These are phyloP conservation scores for Akebia trifoliata DNA, from an alignment of 164 flowering plant species.

Conservation along the genomic window DNA sequence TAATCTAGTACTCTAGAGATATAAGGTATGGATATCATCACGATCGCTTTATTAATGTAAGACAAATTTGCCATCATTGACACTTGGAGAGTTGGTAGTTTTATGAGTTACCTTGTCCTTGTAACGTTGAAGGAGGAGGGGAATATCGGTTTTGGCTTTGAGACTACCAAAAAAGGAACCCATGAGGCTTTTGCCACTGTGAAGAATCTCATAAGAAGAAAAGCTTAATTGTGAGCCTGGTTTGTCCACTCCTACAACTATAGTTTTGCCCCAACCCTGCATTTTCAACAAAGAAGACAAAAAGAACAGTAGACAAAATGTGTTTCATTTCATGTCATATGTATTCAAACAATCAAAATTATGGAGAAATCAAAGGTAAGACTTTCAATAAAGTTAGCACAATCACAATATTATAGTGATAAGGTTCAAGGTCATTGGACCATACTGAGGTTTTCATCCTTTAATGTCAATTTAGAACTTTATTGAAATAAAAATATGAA, in stretches of 20 bases:
- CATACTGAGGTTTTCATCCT: no score
- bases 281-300: not conserved
- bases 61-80: not conserved
- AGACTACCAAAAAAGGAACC: constrained; percentile 57
- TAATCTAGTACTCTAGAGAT: no score
- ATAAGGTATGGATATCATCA: no score
- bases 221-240: constrained; percentile 31
- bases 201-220: constrained; percentile 25
- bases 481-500: no score
- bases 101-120: constrained; percentile 34
- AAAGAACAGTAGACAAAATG: no score
- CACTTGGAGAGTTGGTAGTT: not conserved
- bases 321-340: no score
- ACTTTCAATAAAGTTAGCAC: no score
- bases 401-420: no score
- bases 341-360: no score
- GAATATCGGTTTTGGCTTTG: constrained; percentile 57
- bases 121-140: constrained; percentile 40
- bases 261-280: constrained; percentile 63
- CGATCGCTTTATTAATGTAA: not conserved
- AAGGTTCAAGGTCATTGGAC: no score
- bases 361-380: no score
- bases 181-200: constrained; percentile 31
- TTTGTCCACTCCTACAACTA: constrained; percentile 55
- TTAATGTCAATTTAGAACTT: no score